A percentile compares a stretch with the other conserved stretches of the same genome.
phyloP scores from a whole-genome alignment of 2,329 filamentous ascomycete genomes.

The Alternaria dauci region DNA sequence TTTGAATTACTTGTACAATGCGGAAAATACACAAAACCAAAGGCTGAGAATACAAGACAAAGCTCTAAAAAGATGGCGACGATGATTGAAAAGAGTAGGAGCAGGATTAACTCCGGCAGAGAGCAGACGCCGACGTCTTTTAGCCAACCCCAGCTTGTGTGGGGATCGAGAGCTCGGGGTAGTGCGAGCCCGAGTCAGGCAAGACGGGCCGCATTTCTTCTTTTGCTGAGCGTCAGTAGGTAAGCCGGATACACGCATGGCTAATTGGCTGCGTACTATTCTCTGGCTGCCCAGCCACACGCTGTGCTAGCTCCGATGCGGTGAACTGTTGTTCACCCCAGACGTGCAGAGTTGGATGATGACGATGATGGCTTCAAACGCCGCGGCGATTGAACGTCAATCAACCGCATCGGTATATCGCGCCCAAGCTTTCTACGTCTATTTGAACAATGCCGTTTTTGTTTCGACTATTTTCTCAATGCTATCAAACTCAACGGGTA shows the following conservation, averaged over 20 bases:
- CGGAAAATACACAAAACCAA: background rate
- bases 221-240: slow-evolving; percentile 10
- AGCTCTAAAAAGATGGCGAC: background rate
- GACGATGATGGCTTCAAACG: slow-evolving; percentile 11
- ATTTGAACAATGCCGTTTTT: background rate
- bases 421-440: background rate
- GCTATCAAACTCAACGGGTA: background rate
- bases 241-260: slow-evolving; percentile 7
- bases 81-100: slow-evolving; percentile 8
- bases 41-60: background rate
- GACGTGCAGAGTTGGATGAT: background rate
- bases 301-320: background rate
- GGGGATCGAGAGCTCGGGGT: slow-evolving; percentile 34
- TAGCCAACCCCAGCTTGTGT: slow-evolving; percentile 22
- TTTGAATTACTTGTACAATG: slow-evolving; percentile 7
- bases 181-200: slow-evolving; percentile 34
- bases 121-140: slow-evolving; percentile 31
- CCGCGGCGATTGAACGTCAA: slow-evolving; percentile 20
- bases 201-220: slow-evolving; percentile 35
- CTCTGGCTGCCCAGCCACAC: background rate
- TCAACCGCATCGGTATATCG: background rate
- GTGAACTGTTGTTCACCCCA: background rate
- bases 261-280: slow-evolving; percentile 6
- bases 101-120: slow-evolving; percentile 14
- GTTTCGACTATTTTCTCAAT: background rate